Evolutionary conservation across 2,329 filamentous ascomycete species (phyloP), one percentile per base, ranked within the genome.

Genomic region (Aspergillus cejpii): DNA sequence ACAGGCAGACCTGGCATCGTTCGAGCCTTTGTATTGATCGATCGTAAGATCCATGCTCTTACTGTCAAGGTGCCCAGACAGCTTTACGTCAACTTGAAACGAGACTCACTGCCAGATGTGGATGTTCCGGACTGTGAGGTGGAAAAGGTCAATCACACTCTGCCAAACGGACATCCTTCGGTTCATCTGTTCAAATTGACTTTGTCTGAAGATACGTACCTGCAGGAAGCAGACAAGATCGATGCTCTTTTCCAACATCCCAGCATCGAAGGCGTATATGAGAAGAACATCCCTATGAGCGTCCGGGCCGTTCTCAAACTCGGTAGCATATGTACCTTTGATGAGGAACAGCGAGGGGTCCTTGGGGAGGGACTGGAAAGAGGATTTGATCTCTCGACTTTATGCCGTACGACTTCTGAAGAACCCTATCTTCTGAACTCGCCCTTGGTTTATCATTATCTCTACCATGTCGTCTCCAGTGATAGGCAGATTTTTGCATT

Each of bases 261-360:
- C 0, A 95, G 89, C 64, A 87, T 98, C 1, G 92, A 98, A 67
- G 94, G 94, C 23, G 89, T 98, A 11, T 99, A 99, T 60, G 94
- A 98, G 70, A 91, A 85, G 59, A 85, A 95, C 54, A 77, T 99
- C 1, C 89, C 94, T 1, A 74, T 97, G 5, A 87, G 87, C 51
- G 79, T 94, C 38, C 80, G 91, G 31, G 92, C 91, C 3, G 79
- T 98, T 24, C 77, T 99, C 7, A 86, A 92, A 55, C 74, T 99
- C 1, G 94, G 92, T 33, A 96, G 87, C 58, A 74, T 86, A 23
- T 98, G 92, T 63, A 94, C 88, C 2, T 94, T 98, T 54, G 92
- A 99, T 58, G 86, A 95, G 58, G 83, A 76, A 43, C 90, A 96
- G 56, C 80, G 85, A 48, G 94, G 91, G 55, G 90, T 96, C 1